These are phyloP conservation scores for Calonectria multiphialidica DNA, from an alignment of 2,329 filamentous ascomycete genomes.

Conservation along the genomic window DNA sequence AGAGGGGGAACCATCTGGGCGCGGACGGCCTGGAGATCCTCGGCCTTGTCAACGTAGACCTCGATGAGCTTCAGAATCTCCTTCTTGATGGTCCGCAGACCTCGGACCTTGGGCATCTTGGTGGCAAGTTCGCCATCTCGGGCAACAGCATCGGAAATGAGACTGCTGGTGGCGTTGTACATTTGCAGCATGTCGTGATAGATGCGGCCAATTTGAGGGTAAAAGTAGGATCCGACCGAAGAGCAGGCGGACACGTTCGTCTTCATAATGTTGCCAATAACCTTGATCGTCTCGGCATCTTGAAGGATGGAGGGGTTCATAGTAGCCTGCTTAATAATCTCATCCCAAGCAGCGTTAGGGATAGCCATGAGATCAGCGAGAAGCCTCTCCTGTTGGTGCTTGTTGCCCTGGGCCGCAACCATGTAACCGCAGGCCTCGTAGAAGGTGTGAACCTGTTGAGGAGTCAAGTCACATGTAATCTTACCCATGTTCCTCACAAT, in stretches of 20 bases:
- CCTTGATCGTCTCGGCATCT: slow-evolving; percentile 95
- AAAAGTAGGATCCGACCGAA: slow-evolving; percentile 97
- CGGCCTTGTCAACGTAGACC: slow-evolving; percentile 97
- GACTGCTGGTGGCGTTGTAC: slow-evolving; percentile 96
- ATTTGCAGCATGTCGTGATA: slow-evolving; percentile 99
- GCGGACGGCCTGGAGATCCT: slow-evolving; percentile 94
- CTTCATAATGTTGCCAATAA: slow-evolving; percentile 99
- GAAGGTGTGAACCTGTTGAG: slow-evolving; percentile 98
- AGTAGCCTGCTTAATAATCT: slow-evolving; percentile 90
- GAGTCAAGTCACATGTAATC: slow-evolving; percentile 94
- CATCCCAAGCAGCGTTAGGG: slow-evolving; percentile 94
- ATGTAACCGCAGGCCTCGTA: slow-evolving; percentile 99
- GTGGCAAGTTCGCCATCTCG: slow-evolving; percentile 92
- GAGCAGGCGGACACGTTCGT: slow-evolving; percentile 99
- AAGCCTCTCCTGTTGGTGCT: slow-evolving; percentile 90
- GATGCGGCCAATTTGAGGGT: slow-evolving; percentile 96
- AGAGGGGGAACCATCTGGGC: slow-evolving; percentile 96
- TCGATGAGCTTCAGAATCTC: slow-evolving; percentile 99
- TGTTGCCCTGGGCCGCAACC: slow-evolving; percentile 98
- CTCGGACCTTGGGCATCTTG: slow-evolving; percentile 96
- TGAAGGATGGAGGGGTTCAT: slow-evolving; percentile 88
- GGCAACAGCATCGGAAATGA: slow-evolving; percentile 94
- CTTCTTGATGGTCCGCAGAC: slow-evolving; percentile 97
- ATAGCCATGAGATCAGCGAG: slow-evolving; percentile 93
- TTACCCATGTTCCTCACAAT: slow-evolving; percentile 96